These are phyloP conservation scores for Amanita molliuscula DNA, from an alignment of 768 basidiomycete species.

Conservation along the genomic window DNA sequence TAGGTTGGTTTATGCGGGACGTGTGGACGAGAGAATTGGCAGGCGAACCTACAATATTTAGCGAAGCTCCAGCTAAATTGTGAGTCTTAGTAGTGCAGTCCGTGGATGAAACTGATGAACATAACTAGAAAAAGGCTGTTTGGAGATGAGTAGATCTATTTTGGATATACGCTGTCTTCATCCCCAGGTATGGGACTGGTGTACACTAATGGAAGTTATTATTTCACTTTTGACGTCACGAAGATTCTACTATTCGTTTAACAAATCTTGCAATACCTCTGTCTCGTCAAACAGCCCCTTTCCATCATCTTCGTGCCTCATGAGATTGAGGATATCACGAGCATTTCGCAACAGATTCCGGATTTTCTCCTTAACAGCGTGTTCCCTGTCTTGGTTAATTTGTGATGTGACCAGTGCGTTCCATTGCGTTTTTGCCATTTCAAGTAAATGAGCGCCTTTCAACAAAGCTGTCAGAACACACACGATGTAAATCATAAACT, in stretches of 20 bases:
- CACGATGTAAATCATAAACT: conserved; percentile 11
- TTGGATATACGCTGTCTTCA: neutral
- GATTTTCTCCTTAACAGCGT: conserved; percentile 17
- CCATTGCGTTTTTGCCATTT: conserved; percentile 72
- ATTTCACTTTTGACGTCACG: neutral
- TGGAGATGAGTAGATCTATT: conserved; percentile 32
- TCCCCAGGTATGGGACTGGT: neutral
- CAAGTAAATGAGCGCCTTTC: conserved; percentile 65
- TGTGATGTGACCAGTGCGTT: conserved; percentile 38
- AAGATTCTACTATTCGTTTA: neutral
- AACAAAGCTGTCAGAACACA: neutral
- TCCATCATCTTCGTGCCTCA: conserved; percentile 56
- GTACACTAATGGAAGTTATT: conserved; percentile 5
- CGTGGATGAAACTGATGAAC: neutral
- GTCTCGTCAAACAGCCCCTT: conserved; percentile 51
- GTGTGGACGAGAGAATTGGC: conserved; percentile 86
- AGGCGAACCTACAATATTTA: conserved; percentile 62
- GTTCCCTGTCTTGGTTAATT: conserved; percentile 10
- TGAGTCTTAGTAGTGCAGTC: conserved; percentile 28
- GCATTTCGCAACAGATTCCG: conserved; percentile 30
- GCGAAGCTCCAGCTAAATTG: conserved; percentile 61
- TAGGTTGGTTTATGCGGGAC: conserved; percentile 78
- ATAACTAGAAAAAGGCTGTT: conserved; percentile 50
- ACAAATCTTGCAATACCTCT: conserved; percentile 22
- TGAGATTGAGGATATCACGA: conserved; percentile 28